Percentiles rank a stretch among this genome's conserved stretches.
phyloP scores from a whole-genome alignment of 2,329 filamentous ascomycete genomes.

The Alternaria consortialis region DNA sequence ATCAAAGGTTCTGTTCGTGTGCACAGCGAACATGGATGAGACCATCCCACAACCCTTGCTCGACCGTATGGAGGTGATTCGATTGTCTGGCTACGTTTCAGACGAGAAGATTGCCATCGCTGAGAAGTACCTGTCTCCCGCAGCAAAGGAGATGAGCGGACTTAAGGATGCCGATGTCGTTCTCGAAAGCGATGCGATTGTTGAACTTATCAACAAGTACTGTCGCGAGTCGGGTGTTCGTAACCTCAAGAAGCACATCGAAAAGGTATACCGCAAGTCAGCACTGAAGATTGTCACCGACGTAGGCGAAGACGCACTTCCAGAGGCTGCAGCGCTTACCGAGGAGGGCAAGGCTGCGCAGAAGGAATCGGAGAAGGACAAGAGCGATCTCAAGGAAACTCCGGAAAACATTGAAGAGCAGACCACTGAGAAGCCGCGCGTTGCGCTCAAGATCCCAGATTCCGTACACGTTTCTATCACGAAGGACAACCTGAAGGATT shows the following conservation, averaged over 20 bases:
- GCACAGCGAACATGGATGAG: constrained; percentile 98
- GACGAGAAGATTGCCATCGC: constrained; percentile 99
- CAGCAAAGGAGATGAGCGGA: constrained; percentile 92
- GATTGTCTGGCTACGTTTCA: constrained; percentile 93
- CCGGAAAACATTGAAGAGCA: constrained; percentile 65
- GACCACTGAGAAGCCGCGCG: constrained; percentile 72
- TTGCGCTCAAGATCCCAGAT: constrained; percentile 84
- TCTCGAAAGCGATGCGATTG: constrained; percentile 86
- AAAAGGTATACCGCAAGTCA: constrained; percentile 98
- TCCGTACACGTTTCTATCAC: constrained; percentile 84
- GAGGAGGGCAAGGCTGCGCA: constrained; percentile 83
- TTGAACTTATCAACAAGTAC: constrained; percentile 98
- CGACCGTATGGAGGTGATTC: constrained; percentile 97
- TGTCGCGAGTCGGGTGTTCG: constrained; percentile 96
- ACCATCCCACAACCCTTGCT: constrained; percentile 93
- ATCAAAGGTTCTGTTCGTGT: constrained; percentile 97
- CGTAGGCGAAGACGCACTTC: constrained; percentile 82
- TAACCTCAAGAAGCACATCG: constrained; percentile 99
- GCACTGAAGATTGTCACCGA: constrained; percentile 97
- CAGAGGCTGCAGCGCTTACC: constrained; percentile 83
- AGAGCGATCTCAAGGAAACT: constrained; percentile 69
- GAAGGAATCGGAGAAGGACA: constrained; percentile 74
- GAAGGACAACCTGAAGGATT: constrained; percentile 93
- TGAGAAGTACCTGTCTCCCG: constrained; percentile 87
- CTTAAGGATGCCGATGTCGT: constrained; percentile 89